These are phyloP conservation scores for Zygosaccharomyces pseudobailii DNA, from an alignment of 1,139 yeast species.

Conservation along the genomic window DNA sequence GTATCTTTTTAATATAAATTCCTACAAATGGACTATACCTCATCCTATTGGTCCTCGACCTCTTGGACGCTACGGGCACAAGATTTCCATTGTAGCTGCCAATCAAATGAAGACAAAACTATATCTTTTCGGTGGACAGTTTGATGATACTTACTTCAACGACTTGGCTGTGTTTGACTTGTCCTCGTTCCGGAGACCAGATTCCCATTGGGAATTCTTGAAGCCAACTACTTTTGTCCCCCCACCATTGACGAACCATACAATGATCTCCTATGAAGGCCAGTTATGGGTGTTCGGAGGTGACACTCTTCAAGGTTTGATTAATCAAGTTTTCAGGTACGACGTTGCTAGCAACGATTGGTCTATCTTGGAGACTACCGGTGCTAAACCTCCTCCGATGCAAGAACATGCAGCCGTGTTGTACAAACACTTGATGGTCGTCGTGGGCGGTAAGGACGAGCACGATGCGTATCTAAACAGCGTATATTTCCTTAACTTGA, in stretches of 20 bases:
- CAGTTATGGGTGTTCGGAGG: slow-evolving; percentile 93
- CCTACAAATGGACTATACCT: slow-evolving; percentile 88
- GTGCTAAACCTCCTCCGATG: slow-evolving; percentile 74
- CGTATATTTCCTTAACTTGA: slow-evolving; percentile 71
- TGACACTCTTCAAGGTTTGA: slow-evolving; percentile 70
- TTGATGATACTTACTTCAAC: slow-evolving; percentile 80
- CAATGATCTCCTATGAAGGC: slow-evolving; percentile 76
- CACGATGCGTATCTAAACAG: slow-evolving; percentile 68
- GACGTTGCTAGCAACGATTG: slow-evolving; percentile 68
- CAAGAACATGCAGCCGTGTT: slow-evolving; percentile 89
- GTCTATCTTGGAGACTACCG: slow-evolving; percentile 46
- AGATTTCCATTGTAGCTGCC: slow-evolving; percentile 56
- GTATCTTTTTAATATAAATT: slow-evolving; percentile 84
- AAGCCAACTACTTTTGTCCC: slow-evolving; percentile 54
- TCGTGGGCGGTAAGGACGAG: slow-evolving; percentile 85
- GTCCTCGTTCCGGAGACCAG: slow-evolving; percentile 78
- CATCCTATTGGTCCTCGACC: slow-evolving; percentile 80
- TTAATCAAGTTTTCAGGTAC: slow-evolving; percentile 76
- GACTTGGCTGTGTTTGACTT: slow-evolving; percentile 85
- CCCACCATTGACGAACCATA: slow-evolving; percentile 88
- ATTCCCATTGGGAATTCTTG: slow-evolving; percentile 78
- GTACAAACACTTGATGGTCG: slow-evolving; percentile 72
- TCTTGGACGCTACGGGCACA: slow-evolving; percentile 90
- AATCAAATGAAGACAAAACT: slow-evolving; percentile 66
- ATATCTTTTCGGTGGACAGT: slow-evolving; percentile 91